Evolutionary conservation across 2,329 filamentous ascomycete genomes (phyloP).

Genomic region (Ploettnerulaceae sp.): DNA sequence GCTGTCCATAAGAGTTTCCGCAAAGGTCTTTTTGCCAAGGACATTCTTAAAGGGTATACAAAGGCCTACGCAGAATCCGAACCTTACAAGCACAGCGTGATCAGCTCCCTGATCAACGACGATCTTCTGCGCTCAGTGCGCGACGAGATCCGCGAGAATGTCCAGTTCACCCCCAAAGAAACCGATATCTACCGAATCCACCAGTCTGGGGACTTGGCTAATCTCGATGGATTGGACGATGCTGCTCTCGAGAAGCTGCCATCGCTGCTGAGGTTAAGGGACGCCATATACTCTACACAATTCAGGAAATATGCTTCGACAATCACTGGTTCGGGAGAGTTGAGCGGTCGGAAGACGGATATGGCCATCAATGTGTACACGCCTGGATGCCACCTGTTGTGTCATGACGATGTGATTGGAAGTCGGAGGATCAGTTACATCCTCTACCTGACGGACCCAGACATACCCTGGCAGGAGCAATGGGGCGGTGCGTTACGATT

Average conservation of each 20-base stretch:
- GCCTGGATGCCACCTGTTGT: slow-evolving; percentile 89
- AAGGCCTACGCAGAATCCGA: slow-evolving; percentile 57
- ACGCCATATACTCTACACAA: slow-evolving; percentile 84
- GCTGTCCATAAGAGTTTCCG: slow-evolving; percentile 48
- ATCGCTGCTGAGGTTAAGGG: slow-evolving; percentile 84
- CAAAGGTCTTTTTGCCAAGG: slow-evolving; percentile 58
- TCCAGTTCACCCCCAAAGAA: slow-evolving; percentile 96
- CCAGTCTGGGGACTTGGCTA: slow-evolving; percentile 95
- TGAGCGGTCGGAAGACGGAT: slow-evolving; percentile 93
- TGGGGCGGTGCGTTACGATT: slow-evolving; percentile 92
- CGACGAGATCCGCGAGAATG: slow-evolving; percentile 80
- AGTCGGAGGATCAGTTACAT: slow-evolving; percentile 95
- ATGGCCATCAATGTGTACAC: slow-evolving; percentile 99
- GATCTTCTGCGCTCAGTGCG: slow-evolving; percentile 80
- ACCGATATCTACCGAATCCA: slow-evolving; percentile 99
- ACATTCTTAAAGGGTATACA: slow-evolving; percentile 55
- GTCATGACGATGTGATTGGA: slow-evolving; percentile 99
- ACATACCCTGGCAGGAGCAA: slow-evolving; percentile 80
- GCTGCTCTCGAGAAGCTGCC: slow-evolving; percentile 80
- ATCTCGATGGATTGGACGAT: slow-evolving; percentile 89
- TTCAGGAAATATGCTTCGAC: slow-evolving; percentile 86
- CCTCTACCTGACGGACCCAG: slow-evolving; percentile 89
- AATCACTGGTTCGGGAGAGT: slow-evolving; percentile 78
- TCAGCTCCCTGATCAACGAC: slow-evolving; percentile 74
- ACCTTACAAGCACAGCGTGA: slow-evolving; percentile 90